phyloP scores from a whole-genome alignment of 345 rosid genomes.

The Lepidium sativum region DNA sequence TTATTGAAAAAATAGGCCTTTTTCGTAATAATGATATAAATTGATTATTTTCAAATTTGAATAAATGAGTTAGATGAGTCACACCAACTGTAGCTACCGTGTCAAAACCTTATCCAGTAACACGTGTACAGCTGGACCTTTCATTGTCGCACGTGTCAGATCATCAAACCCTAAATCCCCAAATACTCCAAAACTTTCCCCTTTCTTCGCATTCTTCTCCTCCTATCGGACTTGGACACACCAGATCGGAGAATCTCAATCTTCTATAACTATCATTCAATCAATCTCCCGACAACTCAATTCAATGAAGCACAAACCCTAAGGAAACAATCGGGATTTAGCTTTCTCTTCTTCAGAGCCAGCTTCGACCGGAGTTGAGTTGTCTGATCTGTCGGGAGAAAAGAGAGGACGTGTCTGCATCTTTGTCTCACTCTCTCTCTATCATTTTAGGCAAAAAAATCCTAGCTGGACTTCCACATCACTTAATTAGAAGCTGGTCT shows the following conservation, averaged over 20 bases:
- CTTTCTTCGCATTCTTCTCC: conserved; percentile 25
- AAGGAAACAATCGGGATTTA: neutral
- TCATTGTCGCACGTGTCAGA: conserved; percentile 55
- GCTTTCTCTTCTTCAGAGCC: neutral
- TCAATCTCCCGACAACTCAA: conserved; percentile 7
- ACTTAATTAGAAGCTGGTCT: conserved; percentile 29
- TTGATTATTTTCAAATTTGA: neutral
- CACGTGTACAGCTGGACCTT: conserved; percentile 60
- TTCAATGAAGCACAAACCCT: neutral
- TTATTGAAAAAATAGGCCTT: too few species aligned
- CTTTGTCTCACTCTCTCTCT: conserved; percentile 15
- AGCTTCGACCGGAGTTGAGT: conserved; percentile 13
- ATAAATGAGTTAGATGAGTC: conserved; percentile 22
- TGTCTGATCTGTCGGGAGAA: conserved; percentile 33
- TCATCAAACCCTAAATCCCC: conserved; percentile 53
- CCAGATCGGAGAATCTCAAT: conserved; percentile 29
- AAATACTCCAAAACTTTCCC: conserved; percentile 11
- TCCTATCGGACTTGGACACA: conserved; percentile 41
- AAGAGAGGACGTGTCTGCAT: conserved; percentile 22
- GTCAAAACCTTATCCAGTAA: conserved; percentile 48
- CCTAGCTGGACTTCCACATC: conserved; percentile 61
- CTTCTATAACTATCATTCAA: neutral
- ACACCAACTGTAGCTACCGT: conserved; percentile 27
- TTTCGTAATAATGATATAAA: too few species aligned
- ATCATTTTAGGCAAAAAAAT: conserved; percentile 2